Percentiles rank a stretch among this genome's conserved stretches.
phyloP scores from a whole-genome alignment of 331 rosid genomes.

The Cydonia oblonga region DNA sequence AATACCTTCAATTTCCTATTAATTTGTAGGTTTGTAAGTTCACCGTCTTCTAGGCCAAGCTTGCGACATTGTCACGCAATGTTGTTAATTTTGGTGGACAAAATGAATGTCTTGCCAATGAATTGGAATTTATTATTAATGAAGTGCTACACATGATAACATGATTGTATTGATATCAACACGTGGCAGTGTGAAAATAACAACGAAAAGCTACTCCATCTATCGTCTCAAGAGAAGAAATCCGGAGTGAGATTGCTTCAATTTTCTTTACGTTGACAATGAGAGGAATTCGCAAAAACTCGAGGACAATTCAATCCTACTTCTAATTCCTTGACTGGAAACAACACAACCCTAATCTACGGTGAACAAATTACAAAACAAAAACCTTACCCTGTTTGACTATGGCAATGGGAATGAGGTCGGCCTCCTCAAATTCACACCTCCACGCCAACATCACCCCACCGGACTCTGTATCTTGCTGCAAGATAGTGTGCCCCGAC shows the following conservation, averaged over 20 bases:
- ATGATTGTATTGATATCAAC: too few relatives aligned
- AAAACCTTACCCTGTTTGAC: neutral
- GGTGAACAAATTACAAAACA: neutral
- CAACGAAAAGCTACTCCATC: too few relatives aligned
- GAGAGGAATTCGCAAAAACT: neutral
- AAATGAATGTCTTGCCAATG: too few relatives aligned
- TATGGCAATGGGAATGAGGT: neutral
- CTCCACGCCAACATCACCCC: constrained; percentile 71
- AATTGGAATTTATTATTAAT: too few relatives aligned
- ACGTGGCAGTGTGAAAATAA: too few relatives aligned
- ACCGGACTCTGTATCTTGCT: constrained; percentile 60
- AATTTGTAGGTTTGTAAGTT: too few relatives aligned
- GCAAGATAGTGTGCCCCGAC: constrained; percentile 91
- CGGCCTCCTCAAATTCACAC: constrained; percentile 2
- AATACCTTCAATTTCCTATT: too few relatives aligned
- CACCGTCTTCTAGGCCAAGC: too few relatives aligned
- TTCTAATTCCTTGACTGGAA: neutral
- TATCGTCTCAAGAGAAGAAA: too few relatives aligned
- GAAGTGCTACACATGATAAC: too few relatives aligned
- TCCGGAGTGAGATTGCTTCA: neutral
- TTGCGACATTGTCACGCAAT: too few relatives aligned
- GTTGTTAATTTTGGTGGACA: too few relatives aligned
- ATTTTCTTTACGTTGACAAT: neutral
- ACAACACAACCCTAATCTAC: neutral
- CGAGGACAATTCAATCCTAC: neutral